A percentile compares a stretch with the other conserved stretches of the same genome.
phyloP scores from a whole-genome alignment of 2,329 filamentous ascomycete species.

The Pseudogymnoascus pannorum region DNA sequence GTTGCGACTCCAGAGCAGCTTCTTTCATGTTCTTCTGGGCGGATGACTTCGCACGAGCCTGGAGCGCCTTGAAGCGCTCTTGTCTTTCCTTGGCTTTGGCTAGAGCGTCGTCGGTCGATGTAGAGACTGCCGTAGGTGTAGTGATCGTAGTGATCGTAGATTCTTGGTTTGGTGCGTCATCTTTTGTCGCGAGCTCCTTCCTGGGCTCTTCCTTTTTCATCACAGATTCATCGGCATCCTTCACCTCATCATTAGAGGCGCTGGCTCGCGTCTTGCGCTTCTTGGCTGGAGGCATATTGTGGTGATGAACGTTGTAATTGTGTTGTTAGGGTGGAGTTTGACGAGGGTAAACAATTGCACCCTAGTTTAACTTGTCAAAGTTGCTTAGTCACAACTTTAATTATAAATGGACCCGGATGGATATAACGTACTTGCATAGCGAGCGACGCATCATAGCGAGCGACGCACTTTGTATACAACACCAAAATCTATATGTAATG shows the following conservation, averaged over 20 bases:
- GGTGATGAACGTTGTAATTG: conserved; percentile 1
- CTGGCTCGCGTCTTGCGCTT: conserved; percentile 37
- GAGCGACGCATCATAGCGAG: too few species aligned
- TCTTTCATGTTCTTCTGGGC: conserved; percentile 73
- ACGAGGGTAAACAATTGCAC: conserved; percentile 19
- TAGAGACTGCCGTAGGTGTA: neutral
- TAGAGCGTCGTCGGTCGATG: conserved; percentile 27
- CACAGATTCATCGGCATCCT: conserved; percentile 2
- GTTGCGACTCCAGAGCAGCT: conserved; percentile 74
- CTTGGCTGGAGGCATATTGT: conserved; percentile 37
- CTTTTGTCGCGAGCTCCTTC: neutral
- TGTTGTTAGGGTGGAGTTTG: conserved; percentile 8
- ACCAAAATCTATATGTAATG: too few species aligned
- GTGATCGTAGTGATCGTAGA: conserved; percentile 12
- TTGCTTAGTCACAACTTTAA: conserved; percentile 7
- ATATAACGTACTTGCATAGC: too few species aligned
- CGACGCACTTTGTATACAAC: too few species aligned
- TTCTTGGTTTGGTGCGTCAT: conserved; percentile 9
- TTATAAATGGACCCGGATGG: conserved; percentile 1
- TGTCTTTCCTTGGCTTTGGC: conserved; percentile 56
- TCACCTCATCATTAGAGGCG: conserved; percentile 16
- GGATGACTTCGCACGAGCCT: conserved; percentile 69
- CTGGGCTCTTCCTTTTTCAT: neutral
- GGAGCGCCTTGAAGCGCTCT: conserved; percentile 79
- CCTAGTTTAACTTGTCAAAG: conserved; percentile 16